Evolutionary conservation across 768 basidiomycete genomes (phyloP), one percentile per base, ranked within the genome.

Genomic region (Peribolospora kevripleyi): DNA sequence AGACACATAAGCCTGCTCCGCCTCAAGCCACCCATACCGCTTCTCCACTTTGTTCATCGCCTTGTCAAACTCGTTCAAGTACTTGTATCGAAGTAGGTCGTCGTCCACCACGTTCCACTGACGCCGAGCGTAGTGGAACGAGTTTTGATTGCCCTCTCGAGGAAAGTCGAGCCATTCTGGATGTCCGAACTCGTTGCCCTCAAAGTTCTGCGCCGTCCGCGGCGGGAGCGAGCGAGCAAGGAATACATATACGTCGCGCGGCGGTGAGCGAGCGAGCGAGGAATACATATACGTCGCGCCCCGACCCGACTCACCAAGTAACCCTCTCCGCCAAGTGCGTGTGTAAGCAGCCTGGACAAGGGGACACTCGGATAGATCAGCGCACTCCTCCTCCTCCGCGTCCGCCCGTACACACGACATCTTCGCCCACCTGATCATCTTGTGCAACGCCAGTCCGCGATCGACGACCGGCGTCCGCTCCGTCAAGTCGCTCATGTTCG

Each of bases 111-210:
- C 73, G 65, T 88, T 90, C 84, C 88, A 98, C 63, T 97, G 93
- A 37, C 93, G 78, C 46, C 93, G 80, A 25, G 93, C 90, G 50
- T 98, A 84, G 61, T 93, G 84, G 76, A 88, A 98, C 9, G 88
- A 93, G 68, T 87, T 84, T 66, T 77, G 75, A 65, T 98, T 98
- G 14, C 93, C 93, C 61, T 78, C 84, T 40, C 93, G 82, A 46
- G 93, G 93, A 70, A 98, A 98, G 68, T 98, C 93, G 62, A 98
- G 85, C 93, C 93, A 98, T 79, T 98, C 91, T 8, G 91, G 91
- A 67, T 98, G 91, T 47, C 91, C 91, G 64, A 98, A 98, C 65
- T 98, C 91, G 60, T 63, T 65, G 53, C 64, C 64, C 56, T 91
- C 87, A 55, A 98, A 98, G 68, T 93, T 97, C 25, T 25, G 25